Base-by-base conservation (phyloP, 2,329 filamentous ascomycete species). In the Paecilomyces dactylethromorphus region DNA sequence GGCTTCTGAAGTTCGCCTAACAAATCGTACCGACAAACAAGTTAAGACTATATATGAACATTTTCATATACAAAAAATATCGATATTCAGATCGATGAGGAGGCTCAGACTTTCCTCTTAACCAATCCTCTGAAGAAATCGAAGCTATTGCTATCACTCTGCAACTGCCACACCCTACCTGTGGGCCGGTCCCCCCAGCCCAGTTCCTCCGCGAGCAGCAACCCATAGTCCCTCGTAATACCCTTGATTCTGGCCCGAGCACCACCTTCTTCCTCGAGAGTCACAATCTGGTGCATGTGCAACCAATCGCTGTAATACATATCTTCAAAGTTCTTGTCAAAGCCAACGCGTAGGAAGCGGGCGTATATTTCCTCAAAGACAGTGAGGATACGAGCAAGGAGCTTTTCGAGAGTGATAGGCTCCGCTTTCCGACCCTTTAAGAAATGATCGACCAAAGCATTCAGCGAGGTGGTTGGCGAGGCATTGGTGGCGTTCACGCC, bases 91-190 rank as follows among this genome's bases (percentile, higher is more conserved):
- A 33, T 33, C 13, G 32, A 33, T 10, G 32, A 33, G 13, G 32
- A 33, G 13, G 35, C 35, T 68, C 68, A 92, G 1, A 87, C 74
- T 80, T 96, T 97, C 68, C 88, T 84, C 78, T 86, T 91, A 21
- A 99, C 79, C 67, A 99, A 70, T 0, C 94, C 94, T 70, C 85
- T 90, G 78, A 96, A 96, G 73, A 96, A 99, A 76, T 99, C 94
- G 78, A 99, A 99, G 73, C 92, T 97, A 70, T 99, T 99, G 71
- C 92, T 91, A 74, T 99, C 94, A 73, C 92, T 97, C 79, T 97
- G 92, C 75, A 99, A 76, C 66, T 88, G 85, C 84, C 89, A 93
- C 55, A 88, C 79, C 74, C 84, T 89, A 0, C 93, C 92, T 0
- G 90, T 96, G 1, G 82, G 79, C 56, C 87, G 80, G 62, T 91